These are phyloP conservation scores for Trypethelium eluteriae DNA, from an alignment of 495 filamentous ascomycete species.

Conservation along the genomic window DNA sequence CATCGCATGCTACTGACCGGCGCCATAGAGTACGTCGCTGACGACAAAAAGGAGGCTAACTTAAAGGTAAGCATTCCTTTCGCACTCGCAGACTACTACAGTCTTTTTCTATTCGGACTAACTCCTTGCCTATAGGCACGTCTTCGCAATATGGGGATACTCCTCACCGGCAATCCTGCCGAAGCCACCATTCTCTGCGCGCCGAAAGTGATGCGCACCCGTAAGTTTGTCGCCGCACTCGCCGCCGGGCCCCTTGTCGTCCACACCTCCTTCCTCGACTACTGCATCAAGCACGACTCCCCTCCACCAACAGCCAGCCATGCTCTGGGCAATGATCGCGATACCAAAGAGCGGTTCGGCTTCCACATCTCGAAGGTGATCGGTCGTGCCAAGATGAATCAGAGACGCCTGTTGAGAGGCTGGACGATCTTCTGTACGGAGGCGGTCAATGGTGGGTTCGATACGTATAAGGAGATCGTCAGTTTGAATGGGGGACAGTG, in stretches of 20 bases:
- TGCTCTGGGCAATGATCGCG: slow-evolving; percentile 52
- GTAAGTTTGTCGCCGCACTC: slow-evolving; percentile 84
- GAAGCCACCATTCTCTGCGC: slow-evolving; percentile 81
- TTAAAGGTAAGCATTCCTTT: slow-evolving; percentile 62
- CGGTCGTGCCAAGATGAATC: slow-evolving; percentile 62
- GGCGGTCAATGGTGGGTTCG: slow-evolving; percentile 67
- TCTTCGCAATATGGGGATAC: slow-evolving; percentile 75
- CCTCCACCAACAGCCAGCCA: slow-evolving; percentile 15
- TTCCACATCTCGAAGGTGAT: slow-evolving; percentile 60
- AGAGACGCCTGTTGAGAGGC: slow-evolving; percentile 60
- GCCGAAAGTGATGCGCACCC: slow-evolving; percentile 74
- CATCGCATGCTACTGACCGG: slow-evolving; percentile 73
- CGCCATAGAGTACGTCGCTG: slow-evolving; percentile 65
- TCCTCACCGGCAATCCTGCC: slow-evolving; percentile 64
- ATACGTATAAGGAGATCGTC: slow-evolving; percentile 75
- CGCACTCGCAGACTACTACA: slow-evolving; percentile 8
- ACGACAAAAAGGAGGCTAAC: slow-evolving; percentile 60
- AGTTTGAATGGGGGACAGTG: slow-evolving; percentile 82
- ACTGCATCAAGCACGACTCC: slow-evolving; percentile 56
- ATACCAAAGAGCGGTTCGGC: slow-evolving; percentile 59
- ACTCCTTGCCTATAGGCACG: slow-evolving; percentile 51
- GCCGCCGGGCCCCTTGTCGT: slow-evolving; percentile 69
- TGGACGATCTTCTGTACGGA: slow-evolving; percentile 75
- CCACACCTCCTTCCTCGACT: slow-evolving; percentile 67
- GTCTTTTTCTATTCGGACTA: slow-evolving; percentile 10